phyloP scores from a whole-genome alignment of 768 basidiomycete species.

The Strobilomyces dryophilus region DNA sequence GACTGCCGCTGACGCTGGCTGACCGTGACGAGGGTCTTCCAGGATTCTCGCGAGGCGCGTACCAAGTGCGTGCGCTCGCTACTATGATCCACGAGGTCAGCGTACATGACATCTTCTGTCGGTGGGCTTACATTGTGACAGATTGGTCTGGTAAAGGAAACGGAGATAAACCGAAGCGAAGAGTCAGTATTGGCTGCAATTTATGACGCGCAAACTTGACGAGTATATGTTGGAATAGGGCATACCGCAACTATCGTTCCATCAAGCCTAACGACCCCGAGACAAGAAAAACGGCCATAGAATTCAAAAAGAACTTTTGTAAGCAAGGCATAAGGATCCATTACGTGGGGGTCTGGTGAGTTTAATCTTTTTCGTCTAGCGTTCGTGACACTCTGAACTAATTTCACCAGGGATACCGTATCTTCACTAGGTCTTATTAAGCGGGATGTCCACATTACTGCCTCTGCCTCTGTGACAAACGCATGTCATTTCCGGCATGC shows the following conservation, averaged over 20 bases:
- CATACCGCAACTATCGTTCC: neutral
- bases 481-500: conserved; percentile 13
- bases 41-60: conserved; percentile 24
- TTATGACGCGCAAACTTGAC: neutral
- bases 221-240: neutral
- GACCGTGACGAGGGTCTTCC: neutral
- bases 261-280: conserved; percentile 25
- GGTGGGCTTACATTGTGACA: neutral
- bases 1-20: neutral
- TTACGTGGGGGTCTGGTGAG: conserved; percentile 29
- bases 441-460: conserved; percentile 1
- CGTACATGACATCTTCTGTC: too few relatives aligned
- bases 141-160: neutral
- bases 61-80: conserved; percentile 34
- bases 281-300: conserved; percentile 4
- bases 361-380: neutral
- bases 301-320: conserved; percentile 29
- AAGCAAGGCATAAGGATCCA: conserved; percentile 4
- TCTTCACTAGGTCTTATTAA: conserved; percentile 7
- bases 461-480: conserved; percentile 1
- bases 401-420: conserved; percentile 8
- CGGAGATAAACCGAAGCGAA: neutral
- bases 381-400: neutral
- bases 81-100: conserved; percentile 34
- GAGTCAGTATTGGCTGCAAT: neutral